phyloP scores from a whole-genome alignment of 169 alveolate genomes.

The Babesia divergens region DNA sequence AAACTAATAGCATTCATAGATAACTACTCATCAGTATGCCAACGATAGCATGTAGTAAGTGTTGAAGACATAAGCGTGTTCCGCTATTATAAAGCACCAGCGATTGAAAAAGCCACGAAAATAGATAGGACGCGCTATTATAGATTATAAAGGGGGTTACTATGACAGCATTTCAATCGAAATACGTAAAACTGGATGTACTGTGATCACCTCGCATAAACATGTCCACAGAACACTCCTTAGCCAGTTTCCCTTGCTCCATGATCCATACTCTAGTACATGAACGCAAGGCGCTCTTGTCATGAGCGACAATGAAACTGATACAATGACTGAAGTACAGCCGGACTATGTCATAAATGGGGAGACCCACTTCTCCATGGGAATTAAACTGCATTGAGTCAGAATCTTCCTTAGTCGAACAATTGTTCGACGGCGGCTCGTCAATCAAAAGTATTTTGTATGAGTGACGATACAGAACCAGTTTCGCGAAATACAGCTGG shows the following conservation, averaged over 20 bases:
- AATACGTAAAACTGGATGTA: too few species aligned
- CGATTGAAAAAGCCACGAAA: too few species aligned
- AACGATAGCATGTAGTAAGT: too few species aligned
- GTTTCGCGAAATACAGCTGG: constrained; percentile 68
- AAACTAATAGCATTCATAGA: too few species aligned
- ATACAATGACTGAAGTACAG: constrained; percentile 43
- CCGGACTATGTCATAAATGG: constrained; percentile 19
- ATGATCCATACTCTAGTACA: constrained; percentile 23
- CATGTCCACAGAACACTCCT: constrained; percentile 1
- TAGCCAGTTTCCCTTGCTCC: constrained; percentile 5
- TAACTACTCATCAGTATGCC: too few species aligned
- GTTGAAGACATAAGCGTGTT: too few species aligned
- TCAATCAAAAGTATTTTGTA: constrained; percentile 75
- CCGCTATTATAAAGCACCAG: too few species aligned
- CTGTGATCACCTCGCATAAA: background rate
- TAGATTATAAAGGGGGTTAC: too few species aligned
- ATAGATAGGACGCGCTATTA: too few species aligned
- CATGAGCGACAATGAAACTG: constrained; percentile 25
- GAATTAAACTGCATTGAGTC: too few species aligned
- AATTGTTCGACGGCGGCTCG: constrained; percentile 71
- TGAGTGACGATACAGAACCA: constrained; percentile 66
- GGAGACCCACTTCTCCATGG: too few species aligned
- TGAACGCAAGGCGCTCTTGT: background rate
- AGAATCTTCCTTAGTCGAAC: background rate
- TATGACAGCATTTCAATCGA: too few species aligned